Percentiles rank a stretch among this genome's conserved stretches.
Conservation (phyloP, 768 basidiomycete species). For the Russula lepida region DNA sequence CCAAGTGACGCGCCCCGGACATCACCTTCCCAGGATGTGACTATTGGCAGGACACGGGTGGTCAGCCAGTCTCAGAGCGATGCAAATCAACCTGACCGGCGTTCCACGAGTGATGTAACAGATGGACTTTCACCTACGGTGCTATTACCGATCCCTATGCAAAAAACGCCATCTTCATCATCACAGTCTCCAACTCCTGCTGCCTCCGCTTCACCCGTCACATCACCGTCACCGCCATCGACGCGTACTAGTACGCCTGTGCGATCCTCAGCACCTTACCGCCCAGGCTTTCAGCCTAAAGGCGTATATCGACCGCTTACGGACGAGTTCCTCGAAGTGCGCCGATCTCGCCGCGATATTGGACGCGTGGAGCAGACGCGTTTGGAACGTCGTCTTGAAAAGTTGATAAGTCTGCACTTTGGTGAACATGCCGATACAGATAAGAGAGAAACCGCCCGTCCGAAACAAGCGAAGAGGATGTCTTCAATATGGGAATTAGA, state of each 20-base stretch:
- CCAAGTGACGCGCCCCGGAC: background rate
- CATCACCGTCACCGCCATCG: slow-evolving; percentile 22
- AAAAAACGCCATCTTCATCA: slow-evolving; percentile 19
- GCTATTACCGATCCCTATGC: background rate
- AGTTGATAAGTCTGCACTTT: slow-evolving; percentile 71
- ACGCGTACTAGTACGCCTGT: slow-evolving; percentile 13
- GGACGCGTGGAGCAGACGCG: slow-evolving; percentile 75
- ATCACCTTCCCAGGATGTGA: slow-evolving; percentile 2
- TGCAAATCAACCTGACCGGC: background rate
- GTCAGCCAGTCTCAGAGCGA: background rate
- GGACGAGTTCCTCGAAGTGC: slow-evolving; percentile 62
- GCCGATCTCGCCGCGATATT: slow-evolving; percentile 32
- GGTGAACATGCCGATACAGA: slow-evolving; percentile 30
- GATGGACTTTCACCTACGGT: background rate
- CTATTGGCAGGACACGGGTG: background rate
- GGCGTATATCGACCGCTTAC: slow-evolving; percentile 76
- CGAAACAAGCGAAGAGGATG: slow-evolving; percentile 33
- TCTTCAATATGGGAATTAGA: slow-evolving; percentile 74
- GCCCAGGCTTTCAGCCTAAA: slow-evolving; percentile 88
- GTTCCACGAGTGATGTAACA: background rate
- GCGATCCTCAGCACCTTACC: slow-evolving; percentile 52
- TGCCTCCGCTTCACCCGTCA: slow-evolving; percentile 9
- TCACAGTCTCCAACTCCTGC: slow-evolving; percentile 21
- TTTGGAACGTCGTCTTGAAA: slow-evolving; percentile 79
- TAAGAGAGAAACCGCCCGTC: slow-evolving; percentile 15